A percentile compares a stretch with the other conserved stretches of the same genome.
These are phyloP conservation scores for Pseudogymnoascus verrucosus DNA, from an alignment of 2,329 filamentous ascomycete species.

Conservation along the genomic window DNA sequence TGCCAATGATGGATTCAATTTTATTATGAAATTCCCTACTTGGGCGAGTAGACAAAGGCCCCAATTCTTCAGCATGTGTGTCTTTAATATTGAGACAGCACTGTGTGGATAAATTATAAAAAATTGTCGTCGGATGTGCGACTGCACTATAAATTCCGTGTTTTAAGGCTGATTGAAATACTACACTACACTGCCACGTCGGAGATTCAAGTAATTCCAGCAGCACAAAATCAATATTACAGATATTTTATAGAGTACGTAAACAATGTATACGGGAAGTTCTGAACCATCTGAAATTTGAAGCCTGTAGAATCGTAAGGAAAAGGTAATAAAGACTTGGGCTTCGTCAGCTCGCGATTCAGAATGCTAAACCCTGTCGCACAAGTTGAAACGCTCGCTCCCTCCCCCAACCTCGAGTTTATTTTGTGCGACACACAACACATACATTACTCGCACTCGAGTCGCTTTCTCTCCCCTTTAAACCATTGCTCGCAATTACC, in stretches of 20 bases:
- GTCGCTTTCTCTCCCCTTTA: background rate
- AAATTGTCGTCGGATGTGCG: background rate
- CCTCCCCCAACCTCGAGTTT: constrained; percentile 7
- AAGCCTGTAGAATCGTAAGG: constrained; percentile 1
- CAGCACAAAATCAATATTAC: background rate
- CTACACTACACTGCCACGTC: background rate
- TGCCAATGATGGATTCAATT: background rate
- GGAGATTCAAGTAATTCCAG: background rate
- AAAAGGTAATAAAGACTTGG: background rate
- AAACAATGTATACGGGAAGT: background rate
- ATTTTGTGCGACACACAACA: constrained; percentile 4
- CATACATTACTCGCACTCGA: background rate
- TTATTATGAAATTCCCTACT: background rate
- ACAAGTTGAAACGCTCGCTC: background rate
- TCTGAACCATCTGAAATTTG: background rate
- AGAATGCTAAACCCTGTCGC: constrained; percentile 8
- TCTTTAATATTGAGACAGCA: constrained; percentile 4
- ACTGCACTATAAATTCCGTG: background rate
- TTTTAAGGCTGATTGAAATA: background rate
- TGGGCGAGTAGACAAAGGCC: background rate
- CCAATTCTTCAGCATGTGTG: background rate
- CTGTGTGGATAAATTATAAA: background rate
- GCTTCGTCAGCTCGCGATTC: constrained; percentile 7
- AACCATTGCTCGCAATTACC: background rate
- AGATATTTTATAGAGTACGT: background rate